Percentiles rank a stretch among this genome's conserved stretches.
phyloP scores from a whole-genome alignment of 1,284 basidiomycete species.

The Cerioporus squamosus region DNA sequence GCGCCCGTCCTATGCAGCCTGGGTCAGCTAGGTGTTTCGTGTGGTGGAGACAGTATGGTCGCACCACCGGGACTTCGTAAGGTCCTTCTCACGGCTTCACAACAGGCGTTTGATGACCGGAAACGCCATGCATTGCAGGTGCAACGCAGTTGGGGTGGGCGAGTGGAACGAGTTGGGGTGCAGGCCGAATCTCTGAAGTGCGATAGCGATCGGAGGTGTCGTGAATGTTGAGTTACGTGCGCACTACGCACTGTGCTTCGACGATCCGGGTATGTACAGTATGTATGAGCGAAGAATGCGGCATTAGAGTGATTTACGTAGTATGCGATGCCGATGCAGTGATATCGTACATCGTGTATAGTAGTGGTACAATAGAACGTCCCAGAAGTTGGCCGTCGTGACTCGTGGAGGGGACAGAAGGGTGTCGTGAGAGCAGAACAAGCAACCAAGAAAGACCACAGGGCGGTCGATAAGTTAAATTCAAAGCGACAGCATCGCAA shows the following conservation, averaged over 20 bases:
- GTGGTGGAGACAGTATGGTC: too few species aligned
- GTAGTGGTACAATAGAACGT: too few species aligned
- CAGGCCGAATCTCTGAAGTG: too few species aligned
- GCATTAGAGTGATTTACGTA: slow-evolving; percentile 1
- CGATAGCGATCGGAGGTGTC: too few species aligned
- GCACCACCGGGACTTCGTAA: too few species aligned
- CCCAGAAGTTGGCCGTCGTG: too few species aligned
- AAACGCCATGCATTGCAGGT: not conserved
- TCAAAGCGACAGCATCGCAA: not conserved
- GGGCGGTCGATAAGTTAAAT: slow-evolving; percentile 9
- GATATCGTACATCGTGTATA: not conserved
- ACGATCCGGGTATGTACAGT: not conserved
- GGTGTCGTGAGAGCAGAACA: not conserved
- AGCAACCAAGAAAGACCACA: not conserved
- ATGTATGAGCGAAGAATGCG: not conserved
- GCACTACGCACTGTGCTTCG: too few species aligned
- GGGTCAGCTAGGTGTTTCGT: too few species aligned
- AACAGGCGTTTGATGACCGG: slow-evolving; percentile 1
- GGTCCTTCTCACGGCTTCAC: not conserved
- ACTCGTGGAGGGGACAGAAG: too few species aligned
- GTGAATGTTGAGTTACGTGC: too few species aligned
- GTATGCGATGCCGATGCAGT: not conserved
- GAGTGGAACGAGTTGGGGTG: too few species aligned
- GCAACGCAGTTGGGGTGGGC: not conserved
- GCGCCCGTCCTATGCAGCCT: not conserved